These are phyloP conservation scores for Suillus lakei DNA, from an alignment of 768 basidiomycete species.

Conservation along the genomic window DNA sequence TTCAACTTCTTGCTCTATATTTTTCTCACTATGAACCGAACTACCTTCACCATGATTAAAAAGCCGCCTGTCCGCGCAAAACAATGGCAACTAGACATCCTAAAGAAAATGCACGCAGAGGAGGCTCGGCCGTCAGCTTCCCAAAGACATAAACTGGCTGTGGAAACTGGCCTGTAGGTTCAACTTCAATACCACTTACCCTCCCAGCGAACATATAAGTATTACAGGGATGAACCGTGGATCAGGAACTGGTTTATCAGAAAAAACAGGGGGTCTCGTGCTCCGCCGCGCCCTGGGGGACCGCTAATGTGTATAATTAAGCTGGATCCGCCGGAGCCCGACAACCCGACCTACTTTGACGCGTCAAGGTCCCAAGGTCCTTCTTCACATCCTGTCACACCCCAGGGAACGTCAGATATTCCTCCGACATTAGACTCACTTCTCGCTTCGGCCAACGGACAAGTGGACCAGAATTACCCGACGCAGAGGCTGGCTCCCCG, in stretches of 20 bases:
- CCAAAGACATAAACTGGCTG: constrained; percentile 24
- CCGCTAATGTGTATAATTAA: not conserved
- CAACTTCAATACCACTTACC: constrained; percentile 12
- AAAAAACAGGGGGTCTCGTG: constrained; percentile 25
- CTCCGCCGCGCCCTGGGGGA: not conserved
- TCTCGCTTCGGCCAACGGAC: not conserved
- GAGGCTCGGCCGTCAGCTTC: constrained; percentile 27
- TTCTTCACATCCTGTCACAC: not conserved
- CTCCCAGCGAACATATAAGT: not conserved
- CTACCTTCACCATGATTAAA: constrained; percentile 9
- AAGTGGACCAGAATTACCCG: not conserved
- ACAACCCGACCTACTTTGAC: not conserved
- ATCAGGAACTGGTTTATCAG: constrained; percentile 35
- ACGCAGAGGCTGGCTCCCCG: not conserved
- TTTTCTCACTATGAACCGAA: constrained; percentile 13
- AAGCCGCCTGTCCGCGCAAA: constrained; percentile 24
- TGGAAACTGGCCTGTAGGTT: constrained; percentile 38
- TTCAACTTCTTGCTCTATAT: not conserved
- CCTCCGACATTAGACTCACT: not conserved
- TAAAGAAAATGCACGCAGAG: constrained; percentile 28
- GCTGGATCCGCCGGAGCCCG: not conserved
- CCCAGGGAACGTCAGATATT: not conserved
- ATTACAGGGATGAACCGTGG: constrained; percentile 32
- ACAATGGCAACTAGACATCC: constrained; percentile 35
- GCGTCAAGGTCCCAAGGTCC: not conserved